Conservation (phyloP, 2,329 filamentous ascomycete genomes). For the Lecanoromycetidae sp. region DNA sequence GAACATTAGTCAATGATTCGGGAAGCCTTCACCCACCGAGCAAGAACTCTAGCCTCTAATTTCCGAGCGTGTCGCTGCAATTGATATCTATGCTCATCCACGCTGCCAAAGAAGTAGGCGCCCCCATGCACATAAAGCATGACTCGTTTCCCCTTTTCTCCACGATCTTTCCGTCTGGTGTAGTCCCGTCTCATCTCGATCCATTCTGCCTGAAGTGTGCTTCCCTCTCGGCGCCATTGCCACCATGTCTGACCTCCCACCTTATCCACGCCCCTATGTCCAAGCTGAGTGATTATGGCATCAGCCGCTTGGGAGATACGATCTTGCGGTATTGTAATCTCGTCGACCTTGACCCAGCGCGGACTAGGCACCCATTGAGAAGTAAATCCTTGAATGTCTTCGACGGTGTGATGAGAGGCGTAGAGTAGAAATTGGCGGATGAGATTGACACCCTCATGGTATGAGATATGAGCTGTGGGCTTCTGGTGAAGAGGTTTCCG, state of each 20-base stretch:
- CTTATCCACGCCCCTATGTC: slow-evolving; percentile 56
- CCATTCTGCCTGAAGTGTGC: slow-evolving; percentile 71
- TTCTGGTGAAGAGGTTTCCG: slow-evolving; percentile 62
- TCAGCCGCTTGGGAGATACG: slow-evolving; percentile 55
- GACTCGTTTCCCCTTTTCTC: slow-evolving; percentile 54
- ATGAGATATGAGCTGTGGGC: slow-evolving; percentile 81
- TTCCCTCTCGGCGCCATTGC: slow-evolving; percentile 65
- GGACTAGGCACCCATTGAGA: slow-evolving; percentile 83
- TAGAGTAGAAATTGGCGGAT: slow-evolving; percentile 77
- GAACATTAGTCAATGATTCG: background rate
- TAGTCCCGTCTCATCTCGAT: slow-evolving; percentile 87
- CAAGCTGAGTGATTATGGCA: slow-evolving; percentile 61
- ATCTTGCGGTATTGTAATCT: slow-evolving; percentile 52
- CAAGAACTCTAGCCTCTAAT: slow-evolving; percentile 77
- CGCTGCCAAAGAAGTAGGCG: slow-evolving; percentile 88
- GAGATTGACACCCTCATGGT: slow-evolving; percentile 81
- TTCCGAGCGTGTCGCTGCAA: slow-evolving; percentile 92
- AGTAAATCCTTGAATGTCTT: slow-evolving; percentile 87
- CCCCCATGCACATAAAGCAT: slow-evolving; percentile 94
- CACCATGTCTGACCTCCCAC: slow-evolving; percentile 80
- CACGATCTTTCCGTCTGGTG: slow-evolving; percentile 52
- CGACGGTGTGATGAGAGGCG: slow-evolving; percentile 78
- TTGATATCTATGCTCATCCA: slow-evolving; percentile 96
- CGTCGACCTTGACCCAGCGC: slow-evolving; percentile 71
- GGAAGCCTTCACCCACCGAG: slow-evolving; percentile 36